Evolutionary conservation across 495 filamentous ascomycete species (phyloP), one percentile per base, ranked within the genome.

Genomic region (Cercophora scortea): DNA sequence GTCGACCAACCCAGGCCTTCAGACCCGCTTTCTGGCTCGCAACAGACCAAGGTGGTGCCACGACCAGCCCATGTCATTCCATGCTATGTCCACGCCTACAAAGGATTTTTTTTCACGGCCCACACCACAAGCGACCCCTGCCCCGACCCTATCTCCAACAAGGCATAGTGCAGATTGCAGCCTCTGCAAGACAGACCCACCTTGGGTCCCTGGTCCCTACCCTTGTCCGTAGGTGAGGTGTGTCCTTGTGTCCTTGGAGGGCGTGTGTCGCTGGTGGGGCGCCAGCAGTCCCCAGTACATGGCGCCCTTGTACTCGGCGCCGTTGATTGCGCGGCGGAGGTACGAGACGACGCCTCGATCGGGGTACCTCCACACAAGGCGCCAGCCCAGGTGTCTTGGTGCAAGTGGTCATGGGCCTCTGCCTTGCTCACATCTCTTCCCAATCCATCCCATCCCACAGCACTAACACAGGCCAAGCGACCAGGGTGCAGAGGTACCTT

Each of bases 331-430:
- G 5, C 25, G 25, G 25, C 25, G 13, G 38, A 53, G 53, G 46
- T 62, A 66, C 61, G 16, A 43, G 33, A 39, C 38, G 33, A 35
- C 12, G 25, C 46, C 50, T 50, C 38, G 43, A 25, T 46, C 32
- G 18, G 18, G 35, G 61, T 68, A 62, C 63, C 50, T 42, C 48
- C 25, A 25, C 25, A 25, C 25, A 25, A 25, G 25, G 25, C 25
- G 18, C 53, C 45, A 50, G 57, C 57, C 55, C 53, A 53, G 53
- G 51, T 68, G 63, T 64, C 63, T 66, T 52, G 60, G 63, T 56
- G 47, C 34, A 56, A 56, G 61, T 68, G 65, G 65, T 68, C 65
- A 68, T 66, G 61, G 62, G 64, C 56, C 49, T 57, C 57, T 61
- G 53, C 56, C 55, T 63, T 55, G 13, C 38, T 53, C 55, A 42